Evolutionary conservation across 805 yeast genomes (phyloP), one percentile per base, ranked within the genome.

Genomic region (Hanseniaspora meyeri): DNA sequence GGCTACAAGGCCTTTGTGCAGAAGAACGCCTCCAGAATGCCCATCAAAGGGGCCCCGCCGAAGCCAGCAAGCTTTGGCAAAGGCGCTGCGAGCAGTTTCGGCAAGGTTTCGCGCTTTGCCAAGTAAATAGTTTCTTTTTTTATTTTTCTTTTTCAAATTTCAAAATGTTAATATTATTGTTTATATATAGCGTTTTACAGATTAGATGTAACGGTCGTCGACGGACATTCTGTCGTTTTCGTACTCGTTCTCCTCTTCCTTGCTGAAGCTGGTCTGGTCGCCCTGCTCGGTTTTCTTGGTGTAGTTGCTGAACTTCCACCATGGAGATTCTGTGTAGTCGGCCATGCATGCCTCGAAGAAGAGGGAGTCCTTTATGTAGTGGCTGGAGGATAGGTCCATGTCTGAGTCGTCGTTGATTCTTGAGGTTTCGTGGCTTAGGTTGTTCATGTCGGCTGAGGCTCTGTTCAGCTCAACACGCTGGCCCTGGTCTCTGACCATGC

Each of bases 1-100:
- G 57, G 57, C 10, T 53, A 38, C 39, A 53, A 53, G n/a, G 34
- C 46, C 3, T 53, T 46, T 47, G n/a, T 53, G 16, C 24, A 46
- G 17, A 38, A 32, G 17, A 17, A 17, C 29, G 39, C 27, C 8
- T 10, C 49, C 14, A 24, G 19, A 45, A 32, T 46, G 49, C 14
- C 17, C 9, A 14, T 19, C 20, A 45, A 45, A 7, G 34, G 24
- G 9, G 16, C 48, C 8, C 48, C 12, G 16, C 20, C 48, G 1
- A n/a, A 31, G 9, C 4, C 48, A 6, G 6, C 38, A 31, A 10
- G 36, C 5, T 17, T 31, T 45, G 48, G 37, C 12, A 10, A n/a
- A 11, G 34, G 12, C 9, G 49, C 36, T 12, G 49, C 49, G 5
- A 31, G 27, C 12, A 34, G 29, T 19, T 34, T 46, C 7, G 39